Conservation (phyloP, 768 basidiomycete species). For the Hypsizygus marmoreus region DNA sequence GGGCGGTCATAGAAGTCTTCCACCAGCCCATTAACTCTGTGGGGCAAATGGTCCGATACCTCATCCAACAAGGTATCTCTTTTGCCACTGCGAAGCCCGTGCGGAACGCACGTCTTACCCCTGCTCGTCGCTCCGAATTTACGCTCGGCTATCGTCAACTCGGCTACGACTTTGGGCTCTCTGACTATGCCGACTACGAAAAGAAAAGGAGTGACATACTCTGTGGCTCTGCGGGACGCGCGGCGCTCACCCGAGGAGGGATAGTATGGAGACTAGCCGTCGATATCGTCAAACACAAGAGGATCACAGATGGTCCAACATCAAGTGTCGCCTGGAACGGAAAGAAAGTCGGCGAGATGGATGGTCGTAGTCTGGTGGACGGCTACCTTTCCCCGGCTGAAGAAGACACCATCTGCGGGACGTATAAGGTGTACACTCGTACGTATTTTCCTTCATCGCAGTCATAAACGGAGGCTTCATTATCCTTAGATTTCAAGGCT, state of each 20-base stretch:
- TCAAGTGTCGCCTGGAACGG: background rate
- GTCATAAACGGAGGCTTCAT: background rate
- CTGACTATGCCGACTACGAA: conserved; percentile 4
- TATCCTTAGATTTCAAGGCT: background rate
- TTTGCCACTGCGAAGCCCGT: conserved; percentile 7
- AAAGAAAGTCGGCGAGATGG: background rate
- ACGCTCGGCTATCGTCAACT: background rate
- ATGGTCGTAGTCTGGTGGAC: background rate
- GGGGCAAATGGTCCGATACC: conserved; percentile 1
- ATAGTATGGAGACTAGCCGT: conserved; percentile 11
- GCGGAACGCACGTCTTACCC: background rate
- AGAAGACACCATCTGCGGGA: background rate
- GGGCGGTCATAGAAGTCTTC: conserved; percentile 7
- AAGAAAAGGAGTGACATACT: background rate
- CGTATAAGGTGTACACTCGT: conserved; percentile 8
- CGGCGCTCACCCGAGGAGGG: conserved; percentile 3
- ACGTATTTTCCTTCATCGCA: background rate
- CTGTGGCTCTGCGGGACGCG: background rate
- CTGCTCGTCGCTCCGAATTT: background rate
- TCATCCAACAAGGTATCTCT: background rate
- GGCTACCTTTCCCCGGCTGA: background rate
- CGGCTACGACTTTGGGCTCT: background rate
- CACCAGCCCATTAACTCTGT: background rate
- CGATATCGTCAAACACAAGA: background rate
- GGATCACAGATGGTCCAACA: background rate